These are phyloP conservation scores for Macaranga tanarius DNA, from an alignment of 441 rosid genomes.

Conservation along the genomic window DNA sequence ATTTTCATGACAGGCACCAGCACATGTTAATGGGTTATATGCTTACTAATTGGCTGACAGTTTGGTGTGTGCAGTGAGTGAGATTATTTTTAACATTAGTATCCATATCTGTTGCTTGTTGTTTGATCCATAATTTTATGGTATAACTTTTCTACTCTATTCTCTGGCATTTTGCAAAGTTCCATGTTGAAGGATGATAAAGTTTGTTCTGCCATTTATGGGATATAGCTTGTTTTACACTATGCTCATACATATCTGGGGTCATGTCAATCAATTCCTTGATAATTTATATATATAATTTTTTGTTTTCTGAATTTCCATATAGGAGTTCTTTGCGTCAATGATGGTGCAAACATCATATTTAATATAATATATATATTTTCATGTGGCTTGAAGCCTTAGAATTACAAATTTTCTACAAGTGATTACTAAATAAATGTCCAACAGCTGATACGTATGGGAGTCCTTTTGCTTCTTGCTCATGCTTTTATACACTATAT, in stretches of 20 bases:
- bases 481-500: neutral
- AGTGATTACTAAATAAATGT: no score
- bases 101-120: neutral
- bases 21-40: neutral
- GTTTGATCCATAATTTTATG: neutral
- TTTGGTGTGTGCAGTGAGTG: neutral
- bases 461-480: neutral
- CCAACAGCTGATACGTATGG: no score
- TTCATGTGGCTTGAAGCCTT: neutral
- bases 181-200: neutral
- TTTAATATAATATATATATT: neutral
- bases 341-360: neutral
- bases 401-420: neutral
- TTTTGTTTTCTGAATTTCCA: neutral
- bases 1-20: neutral
- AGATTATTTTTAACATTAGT: neutral
- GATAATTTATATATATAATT: neutral
- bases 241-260: neutral
- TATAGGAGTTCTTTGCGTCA: neutral
- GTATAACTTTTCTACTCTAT: neutral
- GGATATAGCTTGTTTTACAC: neutral
- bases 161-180: conserved; percentile 8
- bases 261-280: neutral
- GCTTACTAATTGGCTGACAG: neutral
- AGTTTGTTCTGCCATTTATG: neutral